Percentiles rank a stretch among this genome's conserved stretches.
Conservation (phyloP, 306 rosid species). For the Comarum palustre region DNA sequence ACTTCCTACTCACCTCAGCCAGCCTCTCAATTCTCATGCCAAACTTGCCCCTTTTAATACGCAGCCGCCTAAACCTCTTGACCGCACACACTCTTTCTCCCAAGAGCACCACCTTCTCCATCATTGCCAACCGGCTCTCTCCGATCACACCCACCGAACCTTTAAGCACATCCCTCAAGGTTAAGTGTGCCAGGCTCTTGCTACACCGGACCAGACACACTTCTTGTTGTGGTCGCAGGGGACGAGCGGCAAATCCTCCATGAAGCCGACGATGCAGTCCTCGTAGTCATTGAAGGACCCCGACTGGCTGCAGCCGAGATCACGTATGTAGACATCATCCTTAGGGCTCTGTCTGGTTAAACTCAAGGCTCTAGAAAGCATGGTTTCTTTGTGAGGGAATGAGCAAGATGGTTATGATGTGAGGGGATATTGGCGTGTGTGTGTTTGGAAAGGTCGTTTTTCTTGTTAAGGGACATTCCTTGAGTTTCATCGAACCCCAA, state of each 20-base stretch:
- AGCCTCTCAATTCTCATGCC: conserved; percentile 29
- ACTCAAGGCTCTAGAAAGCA: conserved; percentile 21
- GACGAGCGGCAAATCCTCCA: conserved; percentile 24
- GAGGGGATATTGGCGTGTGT: neutral
- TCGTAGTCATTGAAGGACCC: conserved; percentile 25
- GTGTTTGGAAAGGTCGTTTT: neutral
- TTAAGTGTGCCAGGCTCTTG: conserved; percentile 15
- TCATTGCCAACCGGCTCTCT: conserved; percentile 28
- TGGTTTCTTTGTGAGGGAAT: neutral
- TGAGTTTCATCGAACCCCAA: neutral
- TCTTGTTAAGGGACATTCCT: neutral
- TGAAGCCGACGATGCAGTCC: conserved; percentile 30
- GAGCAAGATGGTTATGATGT: neutral
- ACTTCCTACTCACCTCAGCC: neutral
- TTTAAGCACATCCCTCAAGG: conserved; percentile 21
- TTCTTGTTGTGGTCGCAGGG: conserved; percentile 10
- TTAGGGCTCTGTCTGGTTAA: conserved; percentile 19
- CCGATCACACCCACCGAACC: conserved; percentile 31
- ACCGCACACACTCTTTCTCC: conserved; percentile 24
- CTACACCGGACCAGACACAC: conserved; percentile 6
- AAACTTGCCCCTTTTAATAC: conserved; percentile 11
- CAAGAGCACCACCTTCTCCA: conserved; percentile 29
- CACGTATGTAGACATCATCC: neutral
- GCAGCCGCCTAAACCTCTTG: conserved; percentile 27
- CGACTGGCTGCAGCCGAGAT: conserved; percentile 9